Evolutionary conservation across 106 monocot genomes (phyloP), one percentile per base, ranked within the genome.

Genomic region (Dactylorhiza incarnata): DNA sequence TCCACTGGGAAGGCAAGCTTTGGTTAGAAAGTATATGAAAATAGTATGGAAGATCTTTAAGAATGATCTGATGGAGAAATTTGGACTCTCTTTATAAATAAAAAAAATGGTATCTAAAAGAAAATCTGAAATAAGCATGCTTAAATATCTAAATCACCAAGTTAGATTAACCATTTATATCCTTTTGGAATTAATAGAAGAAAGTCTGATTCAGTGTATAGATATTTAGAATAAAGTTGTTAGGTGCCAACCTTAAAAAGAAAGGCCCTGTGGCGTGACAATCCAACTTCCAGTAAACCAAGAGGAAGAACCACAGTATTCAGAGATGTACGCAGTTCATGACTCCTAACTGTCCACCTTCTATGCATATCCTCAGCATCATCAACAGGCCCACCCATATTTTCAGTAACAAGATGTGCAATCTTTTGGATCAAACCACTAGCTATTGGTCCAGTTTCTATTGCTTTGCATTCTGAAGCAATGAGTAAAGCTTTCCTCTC

Each of bases 181-280:
- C 5, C 17, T 20, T 55, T 74, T 37, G 16, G 37, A 4, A n/a
- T 55, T 55, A 53, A 10, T 37, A n/a, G 14, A 16, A 53, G 43
- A 77, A 26, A 48, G 23, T 47, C 43, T 56, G 62, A 26, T 37
- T 9, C 9, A 72, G 62, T 74, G 13, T 1, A 24, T 43, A 37
- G 37, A 52, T 16, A 78, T 49, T 10, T 67, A 74, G 52, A 23
- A 10, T 22, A 44, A 67, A 76, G 7, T 1, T 17, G 43, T 47
- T 25, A 43, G 50, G 77, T 52, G 45, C 45, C 49, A 76, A 95
- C 94, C 95, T 95, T 95, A 76, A 95, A 95, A 12, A 95, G 92
- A 75, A 95, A 81, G 67, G 95, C 92, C 76, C 95, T 81, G 51
- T 95, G 95, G 24, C 95, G 87, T 48, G 92, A 92, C 76, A 95